These are phyloP conservation scores for Vanderwaltozyma polyspora DNA, from an alignment of 805 yeast genomes.

Conservation along the genomic window DNA sequence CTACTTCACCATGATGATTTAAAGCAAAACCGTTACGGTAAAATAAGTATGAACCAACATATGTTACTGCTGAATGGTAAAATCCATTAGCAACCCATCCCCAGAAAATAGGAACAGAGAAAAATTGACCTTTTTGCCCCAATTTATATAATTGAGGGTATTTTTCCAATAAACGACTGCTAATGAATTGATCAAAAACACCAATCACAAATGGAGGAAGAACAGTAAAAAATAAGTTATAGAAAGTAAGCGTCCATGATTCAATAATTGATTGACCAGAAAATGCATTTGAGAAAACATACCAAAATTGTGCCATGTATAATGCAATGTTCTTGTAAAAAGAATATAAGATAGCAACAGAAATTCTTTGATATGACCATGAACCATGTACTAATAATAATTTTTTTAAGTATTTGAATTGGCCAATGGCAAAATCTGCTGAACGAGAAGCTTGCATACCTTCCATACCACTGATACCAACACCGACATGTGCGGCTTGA, in stretches of 20 bases:
- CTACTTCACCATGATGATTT: constrained; percentile 49
- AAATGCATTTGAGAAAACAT: constrained; percentile 79
- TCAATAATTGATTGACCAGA: constrained; percentile 95
- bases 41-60: constrained; percentile 57
- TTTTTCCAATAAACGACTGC: constrained; percentile 76
- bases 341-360: constrained; percentile 85
- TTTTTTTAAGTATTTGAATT: constrained; percentile 76
- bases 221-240: constrained; percentile 89
- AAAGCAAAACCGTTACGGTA: constrained; percentile 58
- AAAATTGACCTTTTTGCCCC: constrained; percentile 81
- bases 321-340: constrained; percentile 92
- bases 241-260: constrained; percentile 95
- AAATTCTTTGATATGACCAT: constrained; percentile 94
- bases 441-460: constrained; percentile 99
- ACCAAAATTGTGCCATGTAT: constrained; percentile 98
- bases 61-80: constrained; percentile 81
- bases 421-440: constrained; percentile 96
- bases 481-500: constrained; percentile 98
- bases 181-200: constrained; percentile 90
- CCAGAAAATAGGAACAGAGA: constrained; percentile 90
- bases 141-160: constrained; percentile 88
- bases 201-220: constrained; percentile 95
- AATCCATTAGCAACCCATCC: constrained; percentile 95
- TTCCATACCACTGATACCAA: constrained; percentile 98
- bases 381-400: constrained; percentile 87